phyloP scores from a whole-genome alignment of 2,329 filamentous ascomycete species.

The Neofusicoccum laricinum region DNA sequence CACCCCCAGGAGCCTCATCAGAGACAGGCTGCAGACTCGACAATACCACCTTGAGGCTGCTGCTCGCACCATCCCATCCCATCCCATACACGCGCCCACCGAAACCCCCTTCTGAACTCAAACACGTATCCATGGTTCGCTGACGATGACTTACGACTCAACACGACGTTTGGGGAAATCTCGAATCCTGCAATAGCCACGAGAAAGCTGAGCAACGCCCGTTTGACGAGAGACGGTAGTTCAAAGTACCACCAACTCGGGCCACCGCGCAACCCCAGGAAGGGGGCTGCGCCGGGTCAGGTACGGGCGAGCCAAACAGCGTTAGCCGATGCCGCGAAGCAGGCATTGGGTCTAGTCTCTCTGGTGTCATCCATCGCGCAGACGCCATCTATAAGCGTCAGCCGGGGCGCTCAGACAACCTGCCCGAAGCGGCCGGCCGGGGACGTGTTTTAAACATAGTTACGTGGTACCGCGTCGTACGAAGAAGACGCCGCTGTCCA shows the following conservation, averaged over 20 bases:
- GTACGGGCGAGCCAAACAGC: neutral
- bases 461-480: conserved; percentile 1
- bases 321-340: neutral
- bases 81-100: neutral
- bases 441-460: neutral
- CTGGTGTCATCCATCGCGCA: neutral
- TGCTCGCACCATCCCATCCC: neutral
- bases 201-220: neutral
- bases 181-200: neutral
- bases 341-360: too few species aligned
- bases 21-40: neutral
- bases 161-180: neutral
- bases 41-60: neutral
- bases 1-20: neutral
- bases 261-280: too few species aligned
- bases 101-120: neutral
- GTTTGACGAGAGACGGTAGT: too few species aligned
- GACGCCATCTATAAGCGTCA: neutral
- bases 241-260: too few species aligned
- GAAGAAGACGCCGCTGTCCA: neutral
- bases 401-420: conserved; percentile 7
- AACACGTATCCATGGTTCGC: neutral
- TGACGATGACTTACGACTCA: neutral
- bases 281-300: neutral
- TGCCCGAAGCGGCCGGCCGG: neutral